A percentile compares a stretch with the other conserved stretches of the same genome.
phyloP scores from a whole-genome alignment of 2,329 filamentous ascomycete genomes.

The Blumeria hordei region DNA sequence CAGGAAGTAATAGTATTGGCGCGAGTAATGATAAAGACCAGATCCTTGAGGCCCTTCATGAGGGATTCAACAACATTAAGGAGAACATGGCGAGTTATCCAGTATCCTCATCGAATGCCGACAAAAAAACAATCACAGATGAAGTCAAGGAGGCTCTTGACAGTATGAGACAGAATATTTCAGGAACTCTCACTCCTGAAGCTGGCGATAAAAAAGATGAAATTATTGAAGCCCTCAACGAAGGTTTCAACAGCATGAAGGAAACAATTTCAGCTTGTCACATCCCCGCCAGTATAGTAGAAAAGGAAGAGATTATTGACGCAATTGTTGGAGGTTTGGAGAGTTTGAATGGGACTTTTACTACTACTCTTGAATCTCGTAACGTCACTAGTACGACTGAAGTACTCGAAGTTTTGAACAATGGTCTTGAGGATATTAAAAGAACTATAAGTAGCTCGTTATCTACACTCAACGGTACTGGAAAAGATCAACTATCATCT shows the following conservation, averaged over 20 bases:
- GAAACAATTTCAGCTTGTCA: slow-evolving; percentile 17
- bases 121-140: slow-evolving; percentile 59
- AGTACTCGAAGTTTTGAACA: slow-evolving; percentile 35
- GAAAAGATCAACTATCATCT: slow-evolving; percentile 49
- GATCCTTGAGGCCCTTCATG: slow-evolving; percentile 43
- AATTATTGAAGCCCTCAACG: slow-evolving; percentile 35
- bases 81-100: slow-evolving; percentile 26
- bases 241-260: slow-evolving; percentile 44
- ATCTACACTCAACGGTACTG: slow-evolving; percentile 15
- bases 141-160: slow-evolving; percentile 41
- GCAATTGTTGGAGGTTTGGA: slow-evolving; percentile 29
- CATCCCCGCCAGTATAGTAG: neutral
- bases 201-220: slow-evolving; percentile 28
- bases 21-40: slow-evolving; percentile 30
- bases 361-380: slow-evolving; percentile 23
- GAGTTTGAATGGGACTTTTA: slow-evolving; percentile 31
- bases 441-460: slow-evolving; percentile 17
- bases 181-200: slow-evolving; percentile 9
- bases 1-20: neutral
- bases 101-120: slow-evolving; percentile 22
- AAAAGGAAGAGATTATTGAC: slow-evolving; percentile 22
- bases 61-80: slow-evolving; percentile 45
- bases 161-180: slow-evolving; percentile 37
- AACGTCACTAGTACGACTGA: slow-evolving; percentile 31
- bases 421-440: slow-evolving; percentile 44